Evolutionary conservation across 345 rosid species (phyloP), one percentile per base, ranked within the genome.

Genomic region (Hibiscus syriacus): DNA sequence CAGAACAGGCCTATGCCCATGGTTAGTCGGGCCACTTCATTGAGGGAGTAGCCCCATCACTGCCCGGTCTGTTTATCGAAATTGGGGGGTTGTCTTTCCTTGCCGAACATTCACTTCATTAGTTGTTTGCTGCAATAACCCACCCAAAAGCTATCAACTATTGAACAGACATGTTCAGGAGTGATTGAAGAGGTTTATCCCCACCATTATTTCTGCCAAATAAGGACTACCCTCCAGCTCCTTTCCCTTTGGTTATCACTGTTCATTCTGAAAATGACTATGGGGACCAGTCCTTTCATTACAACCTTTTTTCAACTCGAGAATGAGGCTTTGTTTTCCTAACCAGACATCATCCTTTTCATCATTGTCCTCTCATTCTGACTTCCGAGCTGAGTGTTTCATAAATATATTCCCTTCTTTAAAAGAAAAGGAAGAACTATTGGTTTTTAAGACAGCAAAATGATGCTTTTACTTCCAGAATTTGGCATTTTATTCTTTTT

Each of bases 121-220:
- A 48, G 56, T 68, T 72, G 53, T 56, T 61, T 41, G 49, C 70
- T 73, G 39, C 60, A 55, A 49, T 43, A 38, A 29, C 70, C 17
- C 32, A 29, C 70, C 17, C 32, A 75, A 72, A 62, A 61, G 73
- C 65, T 71, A 55, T 41, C 8, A 4, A 66, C 77, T 75, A 70
- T 79, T 46, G 20, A 14, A 26, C 59, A 29, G 67, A 52, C 75
- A 64, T 59, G 43, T 52, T 70, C 29, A 49, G 19, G 36, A 71
- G 63, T 61, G 56, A 46, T 69, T 64, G 65, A 55, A 52, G 70
- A 64, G 54, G 67, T 36, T n/a, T n/a, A 63, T 68, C n/a, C 55
- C 41, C 27, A 20, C 59, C 20, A 14, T 50, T 62, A 41, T 43
- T 62, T 62, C 34, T 62, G 50, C 52, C 34, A 39, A 5, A 2